Conservation (phyloP, 495 filamentous ascomycete genomes). For the Aspergillus wentii region DNA sequence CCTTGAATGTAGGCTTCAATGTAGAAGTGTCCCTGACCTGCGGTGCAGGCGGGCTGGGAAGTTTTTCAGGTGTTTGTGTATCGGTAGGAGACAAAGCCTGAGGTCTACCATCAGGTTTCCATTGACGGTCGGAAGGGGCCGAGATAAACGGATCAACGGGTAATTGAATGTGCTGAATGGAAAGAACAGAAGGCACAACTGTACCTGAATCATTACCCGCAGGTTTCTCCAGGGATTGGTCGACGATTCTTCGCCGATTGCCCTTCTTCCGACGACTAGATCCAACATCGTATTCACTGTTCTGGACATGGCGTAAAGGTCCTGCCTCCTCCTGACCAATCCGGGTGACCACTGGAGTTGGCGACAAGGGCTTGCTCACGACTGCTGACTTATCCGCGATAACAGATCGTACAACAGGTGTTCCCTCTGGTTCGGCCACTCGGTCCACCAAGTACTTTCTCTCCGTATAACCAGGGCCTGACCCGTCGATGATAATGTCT, state of each 20-base stretch:
- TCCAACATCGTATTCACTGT: conserved; percentile 27
- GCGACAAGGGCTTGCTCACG: conserved; percentile 51
- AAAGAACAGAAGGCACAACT: conserved; percentile 21
- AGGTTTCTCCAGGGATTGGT: conserved; percentile 65
- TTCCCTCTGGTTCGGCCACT: conserved; percentile 63
- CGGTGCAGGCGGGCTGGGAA: conserved; percentile 8
- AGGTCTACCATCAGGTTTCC: conserved; percentile 30
- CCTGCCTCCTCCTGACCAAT: conserved; percentile 1
- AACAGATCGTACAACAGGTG: conserved; percentile 69
- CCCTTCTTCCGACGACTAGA: conserved; percentile 45
- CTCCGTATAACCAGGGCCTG: conserved; percentile 75
- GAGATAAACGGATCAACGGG: conserved; percentile 22
- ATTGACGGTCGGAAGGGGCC: conserved; percentile 27
- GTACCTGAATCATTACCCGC: conserved; percentile 28
- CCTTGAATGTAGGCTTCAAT: conserved; percentile 11
- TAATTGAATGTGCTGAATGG: conserved; percentile 29
- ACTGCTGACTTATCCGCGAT: conserved; percentile 53
- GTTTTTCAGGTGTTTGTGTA: conserved; percentile 18
- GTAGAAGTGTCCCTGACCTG: no score
- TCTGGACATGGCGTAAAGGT: conserved; percentile 15
- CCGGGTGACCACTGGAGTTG: conserved; percentile 2
- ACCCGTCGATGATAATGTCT: conserved; percentile 84
- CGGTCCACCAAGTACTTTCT: conserved; percentile 81
- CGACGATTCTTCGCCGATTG: conserved; percentile 73
- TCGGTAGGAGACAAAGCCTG: conserved; percentile 29